Conservation (phyloP, 2,329 filamentous ascomycete genomes). For the Trichoderma koningiopsis region DNA sequence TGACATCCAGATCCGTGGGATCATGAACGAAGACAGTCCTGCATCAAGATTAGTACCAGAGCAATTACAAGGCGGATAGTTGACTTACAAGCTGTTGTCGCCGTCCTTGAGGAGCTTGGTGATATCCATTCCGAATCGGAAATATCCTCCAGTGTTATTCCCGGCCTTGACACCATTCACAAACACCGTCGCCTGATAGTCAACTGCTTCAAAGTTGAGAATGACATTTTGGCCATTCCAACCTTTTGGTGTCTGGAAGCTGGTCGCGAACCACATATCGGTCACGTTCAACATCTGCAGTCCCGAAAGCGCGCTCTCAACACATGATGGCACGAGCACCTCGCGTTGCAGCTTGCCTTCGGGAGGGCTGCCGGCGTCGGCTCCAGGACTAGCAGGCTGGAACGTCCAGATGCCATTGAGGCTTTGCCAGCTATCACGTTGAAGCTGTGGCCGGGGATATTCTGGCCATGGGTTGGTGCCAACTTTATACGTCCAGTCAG, state of each 20-base stretch:
- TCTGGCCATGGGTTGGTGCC: slow-evolving; percentile 59
- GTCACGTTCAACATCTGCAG: slow-evolving; percentile 46
- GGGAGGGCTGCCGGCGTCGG: slow-evolving; percentile 27
- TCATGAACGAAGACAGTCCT: slow-evolving; percentile 68
- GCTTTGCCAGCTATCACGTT: slow-evolving; percentile 55
- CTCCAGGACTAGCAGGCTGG: slow-evolving; percentile 38
- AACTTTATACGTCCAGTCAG: slow-evolving; percentile 55
- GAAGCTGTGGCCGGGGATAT: slow-evolving; percentile 59
- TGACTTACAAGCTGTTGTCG: slow-evolving; percentile 56
- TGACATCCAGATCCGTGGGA: slow-evolving; percentile 63
- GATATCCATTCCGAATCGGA: slow-evolving; percentile 61
- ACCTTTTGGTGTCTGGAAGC: slow-evolving; percentile 50
- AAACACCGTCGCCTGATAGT: slow-evolving; percentile 60
- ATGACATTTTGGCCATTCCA: slow-evolving; percentile 51
- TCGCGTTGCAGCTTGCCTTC: slow-evolving; percentile 40
- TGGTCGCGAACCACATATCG: slow-evolving; percentile 54
- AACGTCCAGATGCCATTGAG: slow-evolving; percentile 63
- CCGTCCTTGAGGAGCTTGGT: slow-evolving; percentile 50
- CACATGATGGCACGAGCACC: slow-evolving; percentile 47
- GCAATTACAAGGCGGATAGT: neutral
- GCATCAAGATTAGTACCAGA: neutral
- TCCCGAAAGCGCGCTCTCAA: slow-evolving; percentile 52
- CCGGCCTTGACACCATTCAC: slow-evolving; percentile 57
- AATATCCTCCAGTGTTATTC: slow-evolving; percentile 63
- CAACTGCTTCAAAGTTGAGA: slow-evolving; percentile 61